These are phyloP conservation scores for Yamadazyma ubonensis DNA, from an alignment of 805 yeast genomes.

Conservation along the genomic window DNA sequence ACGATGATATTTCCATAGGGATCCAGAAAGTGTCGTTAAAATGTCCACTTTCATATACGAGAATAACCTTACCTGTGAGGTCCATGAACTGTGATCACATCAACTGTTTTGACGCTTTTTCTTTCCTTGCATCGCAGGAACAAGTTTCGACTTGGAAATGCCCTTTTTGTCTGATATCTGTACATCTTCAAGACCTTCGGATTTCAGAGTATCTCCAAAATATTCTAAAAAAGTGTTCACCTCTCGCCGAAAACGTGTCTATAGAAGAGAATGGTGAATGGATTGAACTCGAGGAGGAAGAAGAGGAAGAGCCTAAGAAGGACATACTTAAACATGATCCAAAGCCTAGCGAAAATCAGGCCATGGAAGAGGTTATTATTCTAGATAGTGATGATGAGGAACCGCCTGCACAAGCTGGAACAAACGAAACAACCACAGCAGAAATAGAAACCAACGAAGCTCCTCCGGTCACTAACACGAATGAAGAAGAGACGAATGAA, in stretches of 20 bases:
- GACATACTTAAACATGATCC: neutral
- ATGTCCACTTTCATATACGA: slow-evolving; percentile 75
- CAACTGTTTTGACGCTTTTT: slow-evolving; percentile 82
- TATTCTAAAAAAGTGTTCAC: slow-evolving; percentile 52
- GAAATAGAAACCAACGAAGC: neutral
- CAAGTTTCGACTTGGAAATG: slow-evolving; percentile 87
- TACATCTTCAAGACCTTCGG: slow-evolving; percentile 58
- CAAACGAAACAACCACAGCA: neutral
- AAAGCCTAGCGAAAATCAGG: neutral
- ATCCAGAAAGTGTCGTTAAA: slow-evolving; percentile 64
- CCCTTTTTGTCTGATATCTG: slow-evolving; percentile 66
- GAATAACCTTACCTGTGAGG: slow-evolving; percentile 71
- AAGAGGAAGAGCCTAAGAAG: neutral
- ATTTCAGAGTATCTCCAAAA: slow-evolving; percentile 73
- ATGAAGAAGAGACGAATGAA: neutral
- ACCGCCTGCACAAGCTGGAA: neutral
- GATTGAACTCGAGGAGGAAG: slow-evolving; percentile 26
- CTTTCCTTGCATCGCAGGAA: slow-evolving; percentile 70
- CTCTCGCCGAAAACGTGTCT: slow-evolving; percentile 62
- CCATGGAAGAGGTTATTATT: slow-evolving; percentile 8
- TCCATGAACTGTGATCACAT: slow-evolving; percentile 73
- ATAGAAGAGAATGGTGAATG: slow-evolving; percentile 74
- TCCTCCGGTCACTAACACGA: too few relatives aligned
- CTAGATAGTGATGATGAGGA: slow-evolving; percentile 10
- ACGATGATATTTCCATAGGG: slow-evolving; percentile 68